phyloP scores from a whole-genome alignment of 1,139 yeast genomes.

The Yamadazyma triangularis region DNA sequence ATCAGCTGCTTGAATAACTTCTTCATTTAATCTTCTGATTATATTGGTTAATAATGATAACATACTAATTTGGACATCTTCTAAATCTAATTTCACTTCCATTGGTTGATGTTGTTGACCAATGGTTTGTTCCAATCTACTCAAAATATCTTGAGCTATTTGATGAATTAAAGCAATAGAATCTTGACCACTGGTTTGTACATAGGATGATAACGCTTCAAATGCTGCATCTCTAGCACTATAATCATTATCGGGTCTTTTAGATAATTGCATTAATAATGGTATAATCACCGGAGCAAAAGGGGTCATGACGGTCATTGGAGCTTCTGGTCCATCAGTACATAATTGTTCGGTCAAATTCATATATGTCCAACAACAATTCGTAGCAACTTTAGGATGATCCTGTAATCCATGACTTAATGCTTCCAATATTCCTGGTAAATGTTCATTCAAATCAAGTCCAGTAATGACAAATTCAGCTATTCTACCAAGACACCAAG shows the following conservation, averaged over 20 bases:
- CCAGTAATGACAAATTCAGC: constrained; percentile 85
- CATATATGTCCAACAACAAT: constrained; percentile 96
- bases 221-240: constrained; percentile 94
- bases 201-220: constrained; percentile 84
- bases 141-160: constrained; percentile 71
- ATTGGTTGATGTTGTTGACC: constrained; percentile 48
- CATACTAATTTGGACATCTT: constrained; percentile 85
- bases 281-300: constrained; percentile 70
- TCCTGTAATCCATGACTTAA: constrained; percentile 75
- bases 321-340: constrained; percentile 48
- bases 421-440: constrained; percentile 70
- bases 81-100: constrained; percentile 75
- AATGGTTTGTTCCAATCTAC: constrained; percentile 53
- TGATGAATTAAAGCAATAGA: constrained; percentile 65
- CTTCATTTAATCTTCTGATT: constrained; percentile 74
- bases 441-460: constrained; percentile 57
- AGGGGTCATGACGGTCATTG: constrained; percentile 64
- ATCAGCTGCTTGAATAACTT: constrained; percentile 69
- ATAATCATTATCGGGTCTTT: constrained; percentile 73
- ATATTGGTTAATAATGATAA: constrained; percentile 83
- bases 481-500: constrained; percentile 97
- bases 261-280: constrained; percentile 63
- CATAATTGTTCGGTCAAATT: constrained; percentile 84
- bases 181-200: constrained; percentile 67
- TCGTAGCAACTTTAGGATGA: constrained; percentile 88